Evolutionary conservation across 139 green algal species (phyloP).

Genomic region (Chlorella vulgaris): DNA sequence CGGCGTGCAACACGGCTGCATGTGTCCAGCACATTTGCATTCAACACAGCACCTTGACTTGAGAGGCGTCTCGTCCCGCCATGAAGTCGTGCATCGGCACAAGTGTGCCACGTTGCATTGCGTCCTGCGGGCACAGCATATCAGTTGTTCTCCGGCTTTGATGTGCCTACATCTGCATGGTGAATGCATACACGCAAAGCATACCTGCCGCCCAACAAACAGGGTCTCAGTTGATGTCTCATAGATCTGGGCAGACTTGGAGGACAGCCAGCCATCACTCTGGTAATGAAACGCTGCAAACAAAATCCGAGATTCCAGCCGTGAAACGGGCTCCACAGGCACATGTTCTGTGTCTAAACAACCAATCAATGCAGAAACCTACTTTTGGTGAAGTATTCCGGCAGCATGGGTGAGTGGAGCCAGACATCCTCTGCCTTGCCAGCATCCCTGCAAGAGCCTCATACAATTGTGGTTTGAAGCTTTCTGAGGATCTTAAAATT

Average conservation of each 20-base stretch:
- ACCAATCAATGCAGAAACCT: background rate
- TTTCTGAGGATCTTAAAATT: too few species aligned
- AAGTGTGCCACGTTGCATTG: constrained; percentile 79
- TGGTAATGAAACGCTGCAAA: constrained; percentile 86
- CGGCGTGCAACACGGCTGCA: too few species aligned
- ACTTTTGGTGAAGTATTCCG: constrained; percentile 83
- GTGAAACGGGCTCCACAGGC: too few species aligned
- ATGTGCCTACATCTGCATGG: background rate
- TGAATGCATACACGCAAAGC: background rate
- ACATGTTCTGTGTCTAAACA: background rate
- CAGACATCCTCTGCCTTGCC: constrained; percentile 56
- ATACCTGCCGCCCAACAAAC: constrained; percentile 71
- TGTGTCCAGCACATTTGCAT: too few species aligned
- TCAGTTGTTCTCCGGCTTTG: background rate
- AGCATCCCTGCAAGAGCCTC: constrained; percentile 18
- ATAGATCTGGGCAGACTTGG: constrained; percentile 68
- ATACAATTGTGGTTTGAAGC: too few species aligned
- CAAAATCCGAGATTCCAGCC: too few species aligned
- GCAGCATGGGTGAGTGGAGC: constrained; percentile 70
- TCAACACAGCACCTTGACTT: background rate
- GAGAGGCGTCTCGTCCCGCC: constrained; percentile 8
- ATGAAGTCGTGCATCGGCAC: constrained; percentile 64
- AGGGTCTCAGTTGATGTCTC: constrained; percentile 87
- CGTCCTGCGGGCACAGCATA: constrained; percentile 68
- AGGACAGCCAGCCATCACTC: constrained; percentile 87